Evolutionary conservation across 495 filamentous ascomycete species (phyloP), one percentile per base, ranked within the genome.

Genomic region (Aspergillus egyptiacus): DNA sequence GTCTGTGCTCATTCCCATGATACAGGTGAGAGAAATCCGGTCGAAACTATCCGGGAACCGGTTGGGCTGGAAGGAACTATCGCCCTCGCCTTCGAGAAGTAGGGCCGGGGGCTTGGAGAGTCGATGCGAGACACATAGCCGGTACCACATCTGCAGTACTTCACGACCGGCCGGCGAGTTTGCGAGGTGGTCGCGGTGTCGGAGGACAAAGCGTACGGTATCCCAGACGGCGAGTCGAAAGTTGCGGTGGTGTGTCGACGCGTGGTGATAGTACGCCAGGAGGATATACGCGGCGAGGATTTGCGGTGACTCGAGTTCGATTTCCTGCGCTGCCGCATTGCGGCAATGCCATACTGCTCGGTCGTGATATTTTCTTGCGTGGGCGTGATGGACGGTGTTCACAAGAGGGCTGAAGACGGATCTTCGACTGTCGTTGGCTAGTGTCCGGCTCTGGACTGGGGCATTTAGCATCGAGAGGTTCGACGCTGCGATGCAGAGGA

Each of bases 221-320:
- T 56, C 48, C 33, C 36, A 33, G 0, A 56, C 54, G 11, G 54
- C 54, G 15, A 51, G 17, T n/a, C 48, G 48, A 19, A 56, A 56
- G 14, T 34, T 42, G 1, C 30, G 20, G 34, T 56, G 54, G 24
- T 51, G 18, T 17, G 54, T 51, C 13, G 54, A 56, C 6, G 54
- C 54, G 25, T 56, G 54, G 37, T 56, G 54, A 30, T 56, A 56
- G 17, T 51, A 56, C 8, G 54, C 54, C 1, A 56, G 47, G 15
- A 56, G 32, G 5, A 48, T 22, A 14, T 28, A 24, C 10, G 51
- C 30, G 17, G 22, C 18, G 7, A 54, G 46, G 14, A 32, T 18
- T 18, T 15, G n/a, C 15, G 49, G 24, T 32, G 41, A 18, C 2
- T 25, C 35, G 7, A 34, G 5, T 22, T 8, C 14, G 6, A 32